Conservation (phyloP, 1,284 basidiomycete species). For the Xerocomus nothofagi region DNA sequence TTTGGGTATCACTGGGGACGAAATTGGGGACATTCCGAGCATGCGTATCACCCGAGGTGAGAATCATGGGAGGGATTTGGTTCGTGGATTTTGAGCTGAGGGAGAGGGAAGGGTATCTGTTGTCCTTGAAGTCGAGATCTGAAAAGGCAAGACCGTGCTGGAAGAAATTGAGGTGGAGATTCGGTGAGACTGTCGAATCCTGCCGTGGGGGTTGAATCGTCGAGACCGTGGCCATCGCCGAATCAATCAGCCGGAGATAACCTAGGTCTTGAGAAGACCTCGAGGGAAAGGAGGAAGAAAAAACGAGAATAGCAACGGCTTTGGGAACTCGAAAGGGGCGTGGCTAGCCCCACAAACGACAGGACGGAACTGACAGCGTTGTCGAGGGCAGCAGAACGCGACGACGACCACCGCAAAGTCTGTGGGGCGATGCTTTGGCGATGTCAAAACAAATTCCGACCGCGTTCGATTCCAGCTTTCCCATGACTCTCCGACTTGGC, state of each 20-base stretch:
- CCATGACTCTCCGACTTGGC: too few relatives aligned
- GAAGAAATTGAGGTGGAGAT: slow-evolving; percentile 43
- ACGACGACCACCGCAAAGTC: slow-evolving; percentile 6
- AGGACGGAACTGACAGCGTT: background rate
- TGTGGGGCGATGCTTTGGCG: slow-evolving; percentile 24
- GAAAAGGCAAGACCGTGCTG: slow-evolving; percentile 52
- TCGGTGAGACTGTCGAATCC: slow-evolving; percentile 37
- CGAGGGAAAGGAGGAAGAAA: slow-evolving; percentile 15
- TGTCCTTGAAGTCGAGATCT: slow-evolving; percentile 61
- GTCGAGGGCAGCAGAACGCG: slow-evolving; percentile 1
- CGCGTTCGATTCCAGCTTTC: slow-evolving; percentile 22
- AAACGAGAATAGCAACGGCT: slow-evolving; percentile 7
- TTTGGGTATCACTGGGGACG: slow-evolving; percentile 16
- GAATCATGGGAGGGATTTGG: slow-evolving; percentile 32
- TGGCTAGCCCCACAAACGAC: background rate
- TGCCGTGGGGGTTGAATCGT: slow-evolving; percentile 43
- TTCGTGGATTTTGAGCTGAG: slow-evolving; percentile 31
- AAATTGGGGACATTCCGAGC: slow-evolving; percentile 18
- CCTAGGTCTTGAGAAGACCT: slow-evolving; percentile 18
- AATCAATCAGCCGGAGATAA: slow-evolving; percentile 24
- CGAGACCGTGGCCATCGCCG: slow-evolving; percentile 49
- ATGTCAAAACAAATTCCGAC: slow-evolving; percentile 20
- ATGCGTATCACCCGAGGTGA: slow-evolving; percentile 21
- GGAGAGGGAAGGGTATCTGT: slow-evolving; percentile 54
- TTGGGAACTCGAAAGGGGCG: background rate